Evolutionary conservation across 352 stramenopile genomes (phyloP), one percentile per base, ranked within the genome.

Genomic region (Heterotrichella gracilis): DNA sequence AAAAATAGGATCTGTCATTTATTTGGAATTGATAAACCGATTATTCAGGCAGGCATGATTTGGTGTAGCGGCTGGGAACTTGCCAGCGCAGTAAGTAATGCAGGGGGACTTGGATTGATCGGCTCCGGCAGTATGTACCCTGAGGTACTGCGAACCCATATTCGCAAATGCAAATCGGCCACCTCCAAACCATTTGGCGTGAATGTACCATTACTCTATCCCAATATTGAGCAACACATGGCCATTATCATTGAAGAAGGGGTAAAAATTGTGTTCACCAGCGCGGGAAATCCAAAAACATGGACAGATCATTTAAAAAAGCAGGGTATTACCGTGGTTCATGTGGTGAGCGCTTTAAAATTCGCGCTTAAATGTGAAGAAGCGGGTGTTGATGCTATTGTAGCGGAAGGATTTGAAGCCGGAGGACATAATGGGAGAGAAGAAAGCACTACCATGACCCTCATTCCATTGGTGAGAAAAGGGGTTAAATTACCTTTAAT

Each of bases 391-490:
- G 41, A 66, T 66, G 41, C 41, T 66, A 22, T 66, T n/a, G 41
- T 66, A n/a, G 41, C 41, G 21, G 41, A 66, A 66, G 41, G 41
- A n/a, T 66, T 66, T 9, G 41, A 66, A 22, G 41, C 41, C 41
- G 41, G 41, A n/a, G 41, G 41, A n/a, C 41, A 66, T 66, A 66
- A 66, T 22, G 41, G 41, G 41, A n/a, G 41, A n/a, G 41, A 66
- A 24, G 41, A 66, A 66, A n/a, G 21, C 41, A 66, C 41, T 1
- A 66, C 41, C 1, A 3, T 66, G 1, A 4, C 41, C 1, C 41
- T 66, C n/a, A 66, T 66, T 22, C 41, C 41, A 3, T 22, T 24
- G 23, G 41, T 66, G n/a, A 22, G 21, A n/a, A 22, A 66, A n/a
- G 41, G n/a, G 1, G 9, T 66, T 22, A 66, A 66, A 66, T 24